A percentile compares a stretch with the other conserved stretches of the same genome.
phyloP scores from a whole-genome alignment of 371 early-diverging fungal species.

The Pancytospora philotis region DNA sequence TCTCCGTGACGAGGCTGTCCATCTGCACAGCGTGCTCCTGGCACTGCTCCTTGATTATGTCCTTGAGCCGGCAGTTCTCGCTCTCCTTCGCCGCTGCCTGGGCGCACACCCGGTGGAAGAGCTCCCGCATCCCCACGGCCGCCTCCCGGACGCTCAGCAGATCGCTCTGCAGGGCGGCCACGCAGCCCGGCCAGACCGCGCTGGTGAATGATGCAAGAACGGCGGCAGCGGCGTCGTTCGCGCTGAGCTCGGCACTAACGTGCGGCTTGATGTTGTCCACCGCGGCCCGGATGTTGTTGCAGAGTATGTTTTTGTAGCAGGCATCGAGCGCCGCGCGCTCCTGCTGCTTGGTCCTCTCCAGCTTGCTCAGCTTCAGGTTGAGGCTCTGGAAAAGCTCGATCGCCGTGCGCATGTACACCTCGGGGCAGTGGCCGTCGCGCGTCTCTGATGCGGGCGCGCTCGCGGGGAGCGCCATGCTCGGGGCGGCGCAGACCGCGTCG shows the following conservation, averaged over 20 bases:
- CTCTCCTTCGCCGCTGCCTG: background rate
- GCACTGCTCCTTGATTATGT: conserved; percentile 13
- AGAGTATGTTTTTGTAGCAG: background rate
- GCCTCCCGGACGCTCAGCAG: background rate
- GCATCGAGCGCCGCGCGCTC: conserved; percentile 11
- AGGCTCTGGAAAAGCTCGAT: conserved; percentile 11
- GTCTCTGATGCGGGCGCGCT: too few species aligned
- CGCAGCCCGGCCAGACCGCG: background rate
- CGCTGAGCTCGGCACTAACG: background rate
- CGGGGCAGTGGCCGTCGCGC: background rate
- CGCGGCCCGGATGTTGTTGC: background rate
- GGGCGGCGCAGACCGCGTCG: background rate
- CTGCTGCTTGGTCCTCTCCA: background rate
- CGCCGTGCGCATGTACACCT: conserved; percentile 20
- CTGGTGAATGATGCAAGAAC: background rate
- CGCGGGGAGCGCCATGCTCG: too few species aligned
- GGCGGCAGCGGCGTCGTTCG: background rate
- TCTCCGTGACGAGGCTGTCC: background rate
- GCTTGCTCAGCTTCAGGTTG: conserved; percentile 2
- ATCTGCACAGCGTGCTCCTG: conserved; percentile 6
- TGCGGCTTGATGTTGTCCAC: background rate
- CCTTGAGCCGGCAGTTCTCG: conserved; percentile 10
- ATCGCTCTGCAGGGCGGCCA: background rate
- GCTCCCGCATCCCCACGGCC: background rate
- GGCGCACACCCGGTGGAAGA: background rate